Evolutionary conservation across 768 basidiomycete genomes (phyloP).

Genomic region (Porpolomopsis calyptriformis): DNA sequence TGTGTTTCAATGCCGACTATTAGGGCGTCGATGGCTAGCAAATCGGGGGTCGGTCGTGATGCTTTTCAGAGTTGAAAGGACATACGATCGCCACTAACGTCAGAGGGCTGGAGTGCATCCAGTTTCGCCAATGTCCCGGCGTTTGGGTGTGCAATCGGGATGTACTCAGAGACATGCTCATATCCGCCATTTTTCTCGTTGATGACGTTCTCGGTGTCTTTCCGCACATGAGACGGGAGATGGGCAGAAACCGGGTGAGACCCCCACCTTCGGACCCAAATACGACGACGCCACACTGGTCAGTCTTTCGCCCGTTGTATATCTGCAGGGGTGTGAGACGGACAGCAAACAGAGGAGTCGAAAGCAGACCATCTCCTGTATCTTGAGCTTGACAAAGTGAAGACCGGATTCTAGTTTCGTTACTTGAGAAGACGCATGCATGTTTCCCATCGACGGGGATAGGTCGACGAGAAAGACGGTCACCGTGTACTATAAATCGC

Average conservation of each 20-base stretch:
- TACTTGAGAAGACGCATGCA: constrained; percentile 46
- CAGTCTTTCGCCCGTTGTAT: constrained; percentile 84
- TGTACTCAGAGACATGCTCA: constrained; percentile 60
- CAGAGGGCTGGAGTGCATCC: constrained; percentile 47
- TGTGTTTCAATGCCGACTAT: constrained; percentile 83
- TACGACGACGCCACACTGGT: constrained; percentile 81
- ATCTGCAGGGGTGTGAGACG: constrained; percentile 42
- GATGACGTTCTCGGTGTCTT: constrained; percentile 60
- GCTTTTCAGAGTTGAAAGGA: constrained; percentile 1
- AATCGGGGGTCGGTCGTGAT: constrained; percentile 1
- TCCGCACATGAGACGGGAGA: background rate
- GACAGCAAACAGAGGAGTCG: background rate
- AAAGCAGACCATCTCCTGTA: constrained; percentile 73
- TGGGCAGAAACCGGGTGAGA: background rate
- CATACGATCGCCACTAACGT: constrained; percentile 57
- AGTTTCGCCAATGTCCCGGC: constrained; percentile 56
- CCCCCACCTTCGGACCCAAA: constrained; percentile 72
- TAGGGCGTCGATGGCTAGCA: constrained; percentile 70
- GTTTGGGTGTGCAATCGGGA: constrained; percentile 58
- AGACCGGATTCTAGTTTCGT: constrained; percentile 74
- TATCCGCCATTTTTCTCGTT: constrained; percentile 57
- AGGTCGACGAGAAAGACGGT: constrained; percentile 86
- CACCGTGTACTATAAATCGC: constrained; percentile 54
- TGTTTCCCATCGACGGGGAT: constrained; percentile 73
- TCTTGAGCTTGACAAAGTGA: constrained; percentile 81